These are phyloP conservation scores for Volvariella volvacea DNA, from an alignment of 1,284 basidiomycete genomes.

Conservation along the genomic window DNA sequence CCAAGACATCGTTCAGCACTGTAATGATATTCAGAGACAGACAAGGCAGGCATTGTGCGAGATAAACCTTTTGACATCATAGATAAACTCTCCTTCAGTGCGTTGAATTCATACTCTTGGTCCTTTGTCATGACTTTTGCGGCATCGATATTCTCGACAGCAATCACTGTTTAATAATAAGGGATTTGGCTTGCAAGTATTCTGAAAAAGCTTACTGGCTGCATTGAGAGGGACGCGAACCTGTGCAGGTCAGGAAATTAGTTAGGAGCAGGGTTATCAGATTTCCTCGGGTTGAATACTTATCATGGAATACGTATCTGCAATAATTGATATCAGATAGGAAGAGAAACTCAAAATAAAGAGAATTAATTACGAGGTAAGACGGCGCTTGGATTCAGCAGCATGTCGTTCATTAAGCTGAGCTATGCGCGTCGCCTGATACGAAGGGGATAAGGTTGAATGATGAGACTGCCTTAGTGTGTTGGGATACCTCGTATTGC, in stretches of 20 bases:
- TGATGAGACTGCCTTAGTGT: background rate
- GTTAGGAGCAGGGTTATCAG: conserved; percentile 1
- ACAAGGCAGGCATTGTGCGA: conserved; percentile 30
- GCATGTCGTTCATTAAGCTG: conserved; percentile 80
- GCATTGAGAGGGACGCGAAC: conserved; percentile 91
- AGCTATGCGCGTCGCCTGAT: conserved; percentile 70
- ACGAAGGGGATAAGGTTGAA: conserved; percentile 2
- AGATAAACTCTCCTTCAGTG: conserved; percentile 74
- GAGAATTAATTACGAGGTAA: conserved; percentile 57
- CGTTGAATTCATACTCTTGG: conserved; percentile 75
- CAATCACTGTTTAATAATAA: conserved; percentile 47
- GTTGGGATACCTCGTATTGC: conserved; percentile 40
- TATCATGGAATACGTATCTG: conserved; percentile 75
- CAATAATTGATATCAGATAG: conserved; percentile 12
- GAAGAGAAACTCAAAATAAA: background rate
- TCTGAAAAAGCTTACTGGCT: conserved; percentile 48
- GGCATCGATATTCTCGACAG: conserved; percentile 86
- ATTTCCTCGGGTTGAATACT: conserved; percentile 23
- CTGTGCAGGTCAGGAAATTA: conserved; percentile 35
- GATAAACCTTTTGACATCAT: conserved; percentile 81
- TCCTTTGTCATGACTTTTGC: conserved; percentile 54
- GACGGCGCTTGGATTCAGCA: conserved; percentile 72
- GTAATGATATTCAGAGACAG: conserved; percentile 29
- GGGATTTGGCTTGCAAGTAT: background rate
- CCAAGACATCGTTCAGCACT: conserved; percentile 86